Conservation (phyloP, 2,329 filamentous ascomycete genomes). For the Pyricularia sp. region DNA sequence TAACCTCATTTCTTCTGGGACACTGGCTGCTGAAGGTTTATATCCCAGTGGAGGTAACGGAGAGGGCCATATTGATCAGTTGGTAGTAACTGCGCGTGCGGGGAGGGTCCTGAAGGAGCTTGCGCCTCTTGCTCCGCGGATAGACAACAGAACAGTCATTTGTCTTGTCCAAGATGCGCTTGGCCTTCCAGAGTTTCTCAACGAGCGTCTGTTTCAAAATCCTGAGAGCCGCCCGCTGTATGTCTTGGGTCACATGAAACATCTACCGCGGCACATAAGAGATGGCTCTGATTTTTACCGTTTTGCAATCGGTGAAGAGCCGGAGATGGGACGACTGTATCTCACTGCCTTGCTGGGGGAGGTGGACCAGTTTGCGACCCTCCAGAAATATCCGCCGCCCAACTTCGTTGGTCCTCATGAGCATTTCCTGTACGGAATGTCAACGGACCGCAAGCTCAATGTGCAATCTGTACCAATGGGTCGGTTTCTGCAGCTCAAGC, state of each 20-base stretch:
- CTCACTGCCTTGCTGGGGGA: constrained; percentile 13
- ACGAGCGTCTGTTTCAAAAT: constrained; percentile 56
- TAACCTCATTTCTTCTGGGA: not conserved
- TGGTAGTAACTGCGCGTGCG: constrained; percentile 19
- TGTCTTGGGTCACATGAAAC: constrained; percentile 51
- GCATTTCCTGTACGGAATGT: constrained; percentile 8
- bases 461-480: constrained; percentile 44
- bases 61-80: constrained; percentile 11
- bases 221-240: constrained; percentile 56
- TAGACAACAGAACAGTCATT: constrained; percentile 19
- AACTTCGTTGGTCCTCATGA: constrained; percentile 3
- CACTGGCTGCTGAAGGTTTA: not conserved
- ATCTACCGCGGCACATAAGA: constrained; percentile 29
- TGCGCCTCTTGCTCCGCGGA: constrained; percentile 14
- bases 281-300: not conserved
- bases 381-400: constrained; percentile 10
- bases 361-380: constrained; percentile 7
- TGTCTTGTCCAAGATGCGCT: constrained; percentile 38
- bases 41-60: not conserved
- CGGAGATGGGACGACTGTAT: constrained; percentile 17
- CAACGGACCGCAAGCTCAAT: constrained; percentile 46
- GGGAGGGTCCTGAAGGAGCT: constrained; percentile 13
- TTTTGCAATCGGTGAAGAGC: constrained; percentile 16
- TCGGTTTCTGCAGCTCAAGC: constrained; percentile 57
- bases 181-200: constrained; percentile 69